Evolutionary conservation across 176 grass and related monocot species (phyloP), one percentile per base, ranked within the genome.

Genomic region (Dendrocalamus sinicus): DNA sequence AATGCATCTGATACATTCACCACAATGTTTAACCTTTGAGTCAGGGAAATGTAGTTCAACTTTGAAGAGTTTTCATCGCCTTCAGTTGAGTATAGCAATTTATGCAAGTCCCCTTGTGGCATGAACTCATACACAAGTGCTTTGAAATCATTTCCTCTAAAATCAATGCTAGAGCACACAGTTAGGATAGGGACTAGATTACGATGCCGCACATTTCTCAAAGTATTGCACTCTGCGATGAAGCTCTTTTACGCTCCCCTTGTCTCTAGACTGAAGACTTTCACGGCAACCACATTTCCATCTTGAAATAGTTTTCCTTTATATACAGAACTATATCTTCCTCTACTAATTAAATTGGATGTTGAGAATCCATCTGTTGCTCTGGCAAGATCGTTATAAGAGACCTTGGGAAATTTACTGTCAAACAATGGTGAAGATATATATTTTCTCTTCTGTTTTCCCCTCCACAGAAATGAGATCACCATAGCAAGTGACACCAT

Each of bases 91-190:
- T 89, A 78, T 0, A 89, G 22, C 23, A 83, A 75, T 3, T 24
- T 26, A 51, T 82, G 62, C 11, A 89, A 3, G 41, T 67, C 78
- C 4, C 85, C 85, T 23, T 22, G 37, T 50, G 85, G 67, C 85
- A 87, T 75, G 54, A 73, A 87, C 24, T 66, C 55, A 64, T 74
- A 81, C 20, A 82, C 78, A 15, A 88, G 7, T 1, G 78, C 85
- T n/a, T 88, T 89, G 59, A 89, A 89, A 58, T 89, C 76, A 76
- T 86, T 69, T 14, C 88, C 88, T 40, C 15, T 79, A 1, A 16
- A 28, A 59, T 89, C 83, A 52, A 85, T 19, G 8, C 75, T 69
- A 3, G 58, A 86, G 55, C 88, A 89, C 13, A 67, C 45, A 58
- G 83, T 89, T 50, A 81, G 12, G 30, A 76, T 60, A n/a, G 40